A percentile compares a stretch with the other conserved stretches of the same genome.
Evolutionary conservation across 139 green algal species (phyloP).

Genomic region (Ettlia oleoabundans): DNA sequence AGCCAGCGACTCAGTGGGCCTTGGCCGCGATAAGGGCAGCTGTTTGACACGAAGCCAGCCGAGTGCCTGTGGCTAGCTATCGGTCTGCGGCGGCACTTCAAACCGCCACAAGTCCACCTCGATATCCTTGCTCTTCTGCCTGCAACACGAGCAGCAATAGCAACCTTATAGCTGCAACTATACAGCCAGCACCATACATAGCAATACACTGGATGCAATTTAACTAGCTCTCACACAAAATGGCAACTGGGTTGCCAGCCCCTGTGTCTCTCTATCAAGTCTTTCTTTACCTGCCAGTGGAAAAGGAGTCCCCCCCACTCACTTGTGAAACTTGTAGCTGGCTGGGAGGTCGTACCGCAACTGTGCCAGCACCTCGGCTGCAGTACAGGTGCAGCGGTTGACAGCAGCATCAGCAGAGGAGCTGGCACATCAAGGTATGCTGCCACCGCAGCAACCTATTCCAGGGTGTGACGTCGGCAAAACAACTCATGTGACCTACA

Average conservation of each 20-base stretch:
- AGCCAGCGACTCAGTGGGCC: no score
- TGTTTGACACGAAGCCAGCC: not conserved
- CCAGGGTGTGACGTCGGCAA: no score
- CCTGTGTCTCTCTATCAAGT: no score
- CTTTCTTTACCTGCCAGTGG: no score
- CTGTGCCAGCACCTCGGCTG: conserved; percentile 88
- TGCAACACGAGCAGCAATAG: no score
- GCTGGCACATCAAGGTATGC: not conserved
- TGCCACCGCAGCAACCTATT: not conserved
- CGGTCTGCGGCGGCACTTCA: conserved; percentile 46
- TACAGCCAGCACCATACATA: no score
- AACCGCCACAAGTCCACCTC: conserved; percentile 90
- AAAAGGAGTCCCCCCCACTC: not conserved
- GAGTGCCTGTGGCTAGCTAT: not conserved
- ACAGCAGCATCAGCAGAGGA: no score
- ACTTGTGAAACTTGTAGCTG: conserved; percentile 89
- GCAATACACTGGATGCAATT: no score
- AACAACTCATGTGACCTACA: no score
- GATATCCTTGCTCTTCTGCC: conserved; percentile 78
- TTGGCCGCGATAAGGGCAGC: not conserved
- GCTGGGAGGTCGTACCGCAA: conserved; percentile 91
- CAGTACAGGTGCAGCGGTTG: not conserved
- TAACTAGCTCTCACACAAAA: no score
- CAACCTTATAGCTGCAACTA: no score
- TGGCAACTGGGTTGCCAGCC: no score